A percentile compares a stretch with the other conserved stretches of the same genome.
These are phyloP conservation scores for Colletotrichum acutatum DNA, from an alignment of 2,329 filamentous ascomycete species.

Conservation along the genomic window DNA sequence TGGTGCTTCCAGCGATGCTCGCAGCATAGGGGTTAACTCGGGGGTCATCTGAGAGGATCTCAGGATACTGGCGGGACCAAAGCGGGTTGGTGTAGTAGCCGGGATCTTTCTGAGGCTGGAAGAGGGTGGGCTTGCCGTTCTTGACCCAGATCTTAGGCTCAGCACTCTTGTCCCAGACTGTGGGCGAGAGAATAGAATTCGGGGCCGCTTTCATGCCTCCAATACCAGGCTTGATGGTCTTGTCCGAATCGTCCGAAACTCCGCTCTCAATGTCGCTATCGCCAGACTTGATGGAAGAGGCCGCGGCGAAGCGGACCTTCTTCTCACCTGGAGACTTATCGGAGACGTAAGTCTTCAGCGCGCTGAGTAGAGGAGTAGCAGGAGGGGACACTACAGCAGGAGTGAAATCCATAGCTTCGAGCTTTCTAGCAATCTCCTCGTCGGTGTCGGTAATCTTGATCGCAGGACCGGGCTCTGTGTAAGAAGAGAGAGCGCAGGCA, in stretches of 20 bases:
- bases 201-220: background rate
- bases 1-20: background rate
- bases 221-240: background rate
- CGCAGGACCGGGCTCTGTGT: background rate
- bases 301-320: conserved; percentile 17
- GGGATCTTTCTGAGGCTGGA: conserved; percentile 15
- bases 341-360: background rate
- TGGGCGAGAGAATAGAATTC: conserved; percentile 5
- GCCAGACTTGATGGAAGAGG: background rate
- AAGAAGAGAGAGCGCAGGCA: background rate
- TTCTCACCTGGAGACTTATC: conserved; percentile 19
- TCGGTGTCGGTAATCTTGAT: background rate
- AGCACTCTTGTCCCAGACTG: conserved; percentile 20
- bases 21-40: background rate
- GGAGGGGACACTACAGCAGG: background rate
- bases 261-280: background rate
- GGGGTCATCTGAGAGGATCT: conserved; percentile 23
- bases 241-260: conserved; percentile 16
- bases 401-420: background rate
- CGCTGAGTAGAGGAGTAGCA: background rate
- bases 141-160: conserved; percentile 32
- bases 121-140: conserved; percentile 28
- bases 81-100: conserved; percentile 26
- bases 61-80: conserved; percentile 32
- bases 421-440: background rate